A percentile compares a stretch with the other conserved stretches of the same genome.
phyloP scores from a whole-genome alignment of 352 stramenopile species.

The Aphanomyces stellatus region DNA sequence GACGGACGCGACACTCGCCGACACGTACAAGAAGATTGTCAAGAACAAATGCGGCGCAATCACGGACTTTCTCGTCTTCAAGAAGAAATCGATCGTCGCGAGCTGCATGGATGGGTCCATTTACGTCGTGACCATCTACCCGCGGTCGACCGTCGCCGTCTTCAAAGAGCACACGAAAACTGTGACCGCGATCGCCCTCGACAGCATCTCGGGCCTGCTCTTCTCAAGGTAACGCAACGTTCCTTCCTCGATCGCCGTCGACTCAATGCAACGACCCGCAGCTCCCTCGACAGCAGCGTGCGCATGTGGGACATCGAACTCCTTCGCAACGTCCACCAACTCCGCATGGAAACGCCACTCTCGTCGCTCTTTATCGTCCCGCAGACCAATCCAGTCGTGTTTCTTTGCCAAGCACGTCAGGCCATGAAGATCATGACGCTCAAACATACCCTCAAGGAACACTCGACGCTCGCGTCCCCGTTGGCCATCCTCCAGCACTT shows the following conservation, averaged over 20 bases:
- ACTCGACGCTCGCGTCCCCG: conserved; percentile 42
- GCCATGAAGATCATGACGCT: conserved; percentile 48
- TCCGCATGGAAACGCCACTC: conserved; percentile 41
- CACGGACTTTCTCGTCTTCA: conserved; percentile 53
- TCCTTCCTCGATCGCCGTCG: background rate
- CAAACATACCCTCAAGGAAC: conserved; percentile 61
- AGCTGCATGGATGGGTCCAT: conserved; percentile 49
- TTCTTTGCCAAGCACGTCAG: conserved; percentile 52
- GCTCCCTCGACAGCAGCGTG: conserved; percentile 57
- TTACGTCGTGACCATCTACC: conserved; percentile 45
- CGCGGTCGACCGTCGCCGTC: conserved; percentile 42
- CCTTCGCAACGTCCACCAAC: conserved; percentile 46
- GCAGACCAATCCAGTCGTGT: conserved; percentile 32
- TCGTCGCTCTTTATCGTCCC: conserved; percentile 34
- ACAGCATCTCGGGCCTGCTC: conserved; percentile 40
- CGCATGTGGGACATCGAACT: conserved; percentile 61
- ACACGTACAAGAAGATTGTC: conserved; percentile 46
- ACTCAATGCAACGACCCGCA: conserved; percentile 6
- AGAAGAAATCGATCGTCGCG: conserved; percentile 56
- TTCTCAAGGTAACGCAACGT: conserved; percentile 31
- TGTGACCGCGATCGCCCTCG: conserved; percentile 45
- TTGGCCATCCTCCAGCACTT: conserved; percentile 50
- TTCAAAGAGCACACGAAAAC: conserved; percentile 64
- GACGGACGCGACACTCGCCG: conserved; percentile 33
- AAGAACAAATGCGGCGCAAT: conserved; percentile 44